Percentiles rank a stretch among this genome's conserved stretches.
Evolutionary conservation across 768 basidiomycete genomes (phyloP).

Genomic region (Suillus weaverae): DNA sequence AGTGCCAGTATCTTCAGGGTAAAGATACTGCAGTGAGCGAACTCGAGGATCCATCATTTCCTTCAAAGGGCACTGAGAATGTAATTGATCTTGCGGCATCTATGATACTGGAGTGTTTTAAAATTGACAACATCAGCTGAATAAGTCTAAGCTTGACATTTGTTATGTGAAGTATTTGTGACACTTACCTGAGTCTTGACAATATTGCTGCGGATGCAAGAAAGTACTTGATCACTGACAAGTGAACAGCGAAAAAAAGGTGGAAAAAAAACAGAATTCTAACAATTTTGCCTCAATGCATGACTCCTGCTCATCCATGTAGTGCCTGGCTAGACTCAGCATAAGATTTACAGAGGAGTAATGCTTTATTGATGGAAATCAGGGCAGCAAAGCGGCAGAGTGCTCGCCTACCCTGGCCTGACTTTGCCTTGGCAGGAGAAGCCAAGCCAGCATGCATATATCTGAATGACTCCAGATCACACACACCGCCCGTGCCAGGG

Average conservation of each 20-base stretch:
- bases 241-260: neutral
- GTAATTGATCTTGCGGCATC: neutral
- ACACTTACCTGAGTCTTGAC: constrained; percentile 1
- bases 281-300: no score
- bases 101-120: constrained; percentile 6
- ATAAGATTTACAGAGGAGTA: no score
- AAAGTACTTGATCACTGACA: neutral
- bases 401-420: no score
- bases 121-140: neutral
- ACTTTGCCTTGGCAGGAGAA: no score
- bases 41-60: constrained; percentile 40
- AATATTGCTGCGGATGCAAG: neutral
- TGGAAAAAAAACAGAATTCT: no score
- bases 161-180: neutral
- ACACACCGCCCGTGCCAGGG: no score
- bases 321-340: no score
- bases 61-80: constrained; percentile 16
- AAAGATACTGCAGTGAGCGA: constrained; percentile 28
- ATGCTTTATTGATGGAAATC: no score
- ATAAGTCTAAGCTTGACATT: neutral
- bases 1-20: constrained; percentile 35
- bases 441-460: no score
- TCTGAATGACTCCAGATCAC: no score
- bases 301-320: no score
- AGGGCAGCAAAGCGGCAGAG: no score